Percentiles rank a stretch among this genome's conserved stretches.
phyloP scores from a whole-genome alignment of 2,329 filamentous ascomycete genomes.

The Aspergillus quadricinctus region DNA sequence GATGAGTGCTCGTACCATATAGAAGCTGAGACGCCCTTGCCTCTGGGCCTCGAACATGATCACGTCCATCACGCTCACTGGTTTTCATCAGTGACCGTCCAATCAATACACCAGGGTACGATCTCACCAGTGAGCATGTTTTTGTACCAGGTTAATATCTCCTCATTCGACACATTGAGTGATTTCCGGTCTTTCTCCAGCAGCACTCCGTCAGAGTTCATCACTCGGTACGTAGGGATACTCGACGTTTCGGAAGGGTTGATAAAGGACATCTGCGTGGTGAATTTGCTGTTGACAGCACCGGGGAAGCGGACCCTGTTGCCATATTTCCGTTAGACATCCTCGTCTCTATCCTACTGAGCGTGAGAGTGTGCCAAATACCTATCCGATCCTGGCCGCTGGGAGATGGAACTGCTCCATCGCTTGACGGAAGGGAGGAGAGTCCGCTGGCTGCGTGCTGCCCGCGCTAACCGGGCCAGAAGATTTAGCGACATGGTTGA shows the following conservation, averaged over 20 bases:
- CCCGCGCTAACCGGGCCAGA: slow-evolving; percentile 6
- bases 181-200: slow-evolving; percentile 68
- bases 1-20: slow-evolving; percentile 64
- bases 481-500: slow-evolving; percentile 9
- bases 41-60: slow-evolving; percentile 98
- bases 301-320: slow-evolving; percentile 71
- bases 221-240: slow-evolving; percentile 85
- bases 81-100: slow-evolving; percentile 10
- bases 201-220: slow-evolving; percentile 81
- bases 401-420: slow-evolving; percentile 54
- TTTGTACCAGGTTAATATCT: slow-evolving; percentile 58
- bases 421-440: slow-evolving; percentile 23
- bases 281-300: slow-evolving; percentile 93
- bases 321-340: slow-evolving; percentile 4
- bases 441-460: background rate
- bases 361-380: slow-evolving; percentile 30
- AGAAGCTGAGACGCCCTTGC: slow-evolving; percentile 90
- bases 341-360: background rate
- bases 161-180: slow-evolving; percentile 60
- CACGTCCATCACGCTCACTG: slow-evolving; percentile 81
- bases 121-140: slow-evolving; percentile 57
- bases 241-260: slow-evolving; percentile 67
- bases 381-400: slow-evolving; percentile 57
- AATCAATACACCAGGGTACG: background rate
- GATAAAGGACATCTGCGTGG: slow-evolving; percentile 71